These are phyloP conservation scores for Plasmodium cynomolgi DNA, from an alignment of 169 alveolate genomes.

Conservation along the genomic window DNA sequence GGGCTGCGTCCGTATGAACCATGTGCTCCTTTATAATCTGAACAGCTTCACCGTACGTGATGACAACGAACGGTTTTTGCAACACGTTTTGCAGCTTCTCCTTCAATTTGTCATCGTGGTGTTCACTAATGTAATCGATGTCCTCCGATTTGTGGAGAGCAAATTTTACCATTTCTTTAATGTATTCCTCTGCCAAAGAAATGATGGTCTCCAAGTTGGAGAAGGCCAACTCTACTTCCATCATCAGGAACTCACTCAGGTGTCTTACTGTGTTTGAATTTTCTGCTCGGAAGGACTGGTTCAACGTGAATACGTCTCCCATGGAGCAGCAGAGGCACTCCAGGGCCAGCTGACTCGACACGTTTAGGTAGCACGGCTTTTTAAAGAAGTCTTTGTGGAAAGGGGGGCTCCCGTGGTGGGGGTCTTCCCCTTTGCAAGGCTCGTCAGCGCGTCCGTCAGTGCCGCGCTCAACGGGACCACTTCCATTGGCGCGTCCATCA, in stretches of 20 bases:
- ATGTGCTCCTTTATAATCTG: conserved; percentile 68
- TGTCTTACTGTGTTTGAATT: conserved; percentile 97
- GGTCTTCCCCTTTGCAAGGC: background rate
- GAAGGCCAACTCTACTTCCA: conserved; percentile 98
- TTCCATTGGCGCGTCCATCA: background rate
- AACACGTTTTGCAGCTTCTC: conserved; percentile 19
- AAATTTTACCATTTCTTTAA: conserved; percentile 68
- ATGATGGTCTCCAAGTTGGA: conserved; percentile 83
- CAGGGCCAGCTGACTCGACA: conserved; percentile 97
- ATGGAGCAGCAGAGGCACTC: conserved; percentile 95
- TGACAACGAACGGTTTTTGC: conserved; percentile 31
- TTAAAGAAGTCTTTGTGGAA: background rate
- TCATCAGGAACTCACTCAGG: conserved; percentile 99
- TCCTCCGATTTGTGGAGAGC: conserved; percentile 75
- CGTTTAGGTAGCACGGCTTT: conserved; percentile 96
- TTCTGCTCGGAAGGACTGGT: conserved; percentile 99
- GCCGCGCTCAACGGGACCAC: background rate
- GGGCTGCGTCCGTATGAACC: conserved; percentile 86
- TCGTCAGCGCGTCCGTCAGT: background rate
- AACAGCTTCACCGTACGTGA: conserved; percentile 79
- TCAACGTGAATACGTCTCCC: conserved; percentile 96
- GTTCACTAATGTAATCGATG: conserved; percentile 47
- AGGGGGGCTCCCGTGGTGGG: conserved; percentile 51
- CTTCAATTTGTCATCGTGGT: conserved; percentile 39
- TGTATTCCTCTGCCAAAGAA: conserved; percentile 64